Conservation (phyloP, 257 asterid species). For the Forsythia suspensa region DNA sequence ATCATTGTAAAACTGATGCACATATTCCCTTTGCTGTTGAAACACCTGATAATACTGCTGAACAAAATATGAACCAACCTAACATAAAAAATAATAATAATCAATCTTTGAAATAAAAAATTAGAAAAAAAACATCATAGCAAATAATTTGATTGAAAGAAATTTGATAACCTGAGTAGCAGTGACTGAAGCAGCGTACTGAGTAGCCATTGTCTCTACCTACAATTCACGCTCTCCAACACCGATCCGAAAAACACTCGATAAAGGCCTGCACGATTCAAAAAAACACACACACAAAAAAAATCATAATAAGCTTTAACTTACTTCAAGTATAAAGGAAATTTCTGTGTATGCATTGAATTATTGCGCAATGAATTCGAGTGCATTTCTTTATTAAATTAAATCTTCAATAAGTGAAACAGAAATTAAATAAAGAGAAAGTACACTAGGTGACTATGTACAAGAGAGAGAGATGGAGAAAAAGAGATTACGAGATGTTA, state of each 20-base stretch:
- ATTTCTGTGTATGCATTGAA: not conserved
- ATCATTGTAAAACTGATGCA: conserved; percentile 79
- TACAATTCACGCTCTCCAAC: not conserved
- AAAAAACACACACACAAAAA: not conserved
- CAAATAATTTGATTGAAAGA: not conserved
- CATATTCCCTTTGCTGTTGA: conserved; percentile 59
- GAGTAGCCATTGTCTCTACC: conserved; percentile 36
- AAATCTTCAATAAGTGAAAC: not conserved
- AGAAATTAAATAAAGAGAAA: not conserved
- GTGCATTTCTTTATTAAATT: not conserved
- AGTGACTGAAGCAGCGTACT: conserved; percentile 35
- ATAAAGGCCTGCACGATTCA: conserved; percentile 22
- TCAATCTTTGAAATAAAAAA: not conserved
- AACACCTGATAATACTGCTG: conserved; percentile 79
- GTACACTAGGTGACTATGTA: not conserved
- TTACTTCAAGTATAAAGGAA: not conserved
- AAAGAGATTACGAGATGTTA: not conserved
- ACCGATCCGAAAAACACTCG: conserved; percentile 28
- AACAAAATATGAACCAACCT: conserved; percentile 91
- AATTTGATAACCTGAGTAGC: conserved; percentile 36
- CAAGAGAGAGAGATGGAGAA: not conserved
- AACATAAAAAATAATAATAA: not conserved
- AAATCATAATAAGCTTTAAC: not conserved
- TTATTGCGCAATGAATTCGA: not conserved
- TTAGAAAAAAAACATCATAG: not conserved